Percentiles rank a stretch among this genome's conserved stretches.
phyloP scores from a whole-genome alignment of 768 basidiomycete species.

The Tylopilus felleus region DNA sequence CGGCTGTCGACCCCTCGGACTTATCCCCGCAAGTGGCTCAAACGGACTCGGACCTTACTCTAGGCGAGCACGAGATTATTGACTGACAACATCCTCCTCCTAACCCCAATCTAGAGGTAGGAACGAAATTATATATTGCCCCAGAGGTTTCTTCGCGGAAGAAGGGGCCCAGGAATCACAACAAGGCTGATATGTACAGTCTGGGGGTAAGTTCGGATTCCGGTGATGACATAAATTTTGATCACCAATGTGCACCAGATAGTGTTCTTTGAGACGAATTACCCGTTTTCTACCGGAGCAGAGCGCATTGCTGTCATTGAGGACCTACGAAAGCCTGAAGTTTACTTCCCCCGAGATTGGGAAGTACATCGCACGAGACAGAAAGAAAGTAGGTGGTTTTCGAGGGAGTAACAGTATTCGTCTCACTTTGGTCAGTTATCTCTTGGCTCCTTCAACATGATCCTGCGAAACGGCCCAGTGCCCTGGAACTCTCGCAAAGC shows the following conservation, averaged over 20 bases:
- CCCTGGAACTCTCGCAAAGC: conserved; percentile 80
- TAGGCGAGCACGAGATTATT: conserved; percentile 42
- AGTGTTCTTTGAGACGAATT: conserved; percentile 98
- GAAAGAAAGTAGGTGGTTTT: conserved; percentile 57
- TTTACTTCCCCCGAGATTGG: conserved; percentile 81
- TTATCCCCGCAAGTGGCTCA: conserved; percentile 44
- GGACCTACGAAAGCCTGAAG: conserved; percentile 65
- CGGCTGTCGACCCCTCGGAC: conserved; percentile 73
- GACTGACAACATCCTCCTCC: background rate
- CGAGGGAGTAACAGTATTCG: background rate
- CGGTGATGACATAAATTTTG: background rate
- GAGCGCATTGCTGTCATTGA: conserved; percentile 85
- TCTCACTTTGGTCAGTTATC: conserved; percentile 53
- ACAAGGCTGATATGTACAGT: conserved; percentile 93
- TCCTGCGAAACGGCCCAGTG: conserved; percentile 71
- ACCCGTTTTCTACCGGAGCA: conserved; percentile 71
- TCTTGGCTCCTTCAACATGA: conserved; percentile 79
- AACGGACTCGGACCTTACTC: conserved; percentile 68
- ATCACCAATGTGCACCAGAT: conserved; percentile 46
- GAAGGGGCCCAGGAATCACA: conserved; percentile 68
- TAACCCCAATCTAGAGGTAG: conserved; percentile 59
- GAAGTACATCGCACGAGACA: conserved; percentile 56
- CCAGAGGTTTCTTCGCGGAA: conserved; percentile 77
- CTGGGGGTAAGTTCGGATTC: conserved; percentile 62
- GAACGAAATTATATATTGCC: conserved; percentile 88